Conservation (phyloP, 768 basidiomycete genomes). For the Royoungia palumana region DNA sequence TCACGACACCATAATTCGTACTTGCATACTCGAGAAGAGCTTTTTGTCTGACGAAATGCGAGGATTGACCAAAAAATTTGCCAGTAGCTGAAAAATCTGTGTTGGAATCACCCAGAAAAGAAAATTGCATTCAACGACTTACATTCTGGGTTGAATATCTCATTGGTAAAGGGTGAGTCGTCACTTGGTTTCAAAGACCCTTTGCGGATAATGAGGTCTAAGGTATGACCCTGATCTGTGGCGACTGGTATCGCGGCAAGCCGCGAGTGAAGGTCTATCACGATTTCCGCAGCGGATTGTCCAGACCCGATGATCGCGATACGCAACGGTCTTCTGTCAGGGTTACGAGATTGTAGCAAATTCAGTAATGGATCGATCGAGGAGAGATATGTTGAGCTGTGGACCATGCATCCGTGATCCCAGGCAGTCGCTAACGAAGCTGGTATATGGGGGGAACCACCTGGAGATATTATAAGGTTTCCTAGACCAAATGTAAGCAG, state of each 20-base stretch:
- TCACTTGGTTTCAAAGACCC: conserved; percentile 51
- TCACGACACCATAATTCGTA: conserved; percentile 55
- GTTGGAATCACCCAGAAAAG: neutral
- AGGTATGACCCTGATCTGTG: conserved; percentile 30
- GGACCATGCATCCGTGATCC: conserved; percentile 37
- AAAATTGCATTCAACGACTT: conserved; percentile 11
- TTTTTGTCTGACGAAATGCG: conserved; percentile 33
- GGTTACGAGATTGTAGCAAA: conserved; percentile 16
- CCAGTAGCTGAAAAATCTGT: conserved; percentile 35
- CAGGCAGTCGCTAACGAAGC: conserved; percentile 30
- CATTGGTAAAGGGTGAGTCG: conserved; percentile 52
- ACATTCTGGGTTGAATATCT: conserved; percentile 51
- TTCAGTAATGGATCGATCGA: conserved; percentile 37
- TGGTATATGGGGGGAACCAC: conserved; percentile 46
- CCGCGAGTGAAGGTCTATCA: conserved; percentile 42
- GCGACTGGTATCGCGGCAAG: conserved; percentile 31
- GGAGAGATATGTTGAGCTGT: conserved; percentile 43
- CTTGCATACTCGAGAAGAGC: conserved; percentile 43
- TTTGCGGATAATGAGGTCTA: conserved; percentile 51
- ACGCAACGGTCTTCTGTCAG: conserved; percentile 30
- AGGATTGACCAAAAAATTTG: conserved; percentile 36
- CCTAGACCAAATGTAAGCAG: conserved; percentile 24
- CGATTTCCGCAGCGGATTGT: conserved; percentile 48
- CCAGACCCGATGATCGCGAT: conserved; percentile 48
- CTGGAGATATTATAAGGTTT: conserved; percentile 51